Evolutionary conservation across 495 filamentous ascomycete genomes (phyloP).

Genomic region (Podospora pseudocomata): DNA sequence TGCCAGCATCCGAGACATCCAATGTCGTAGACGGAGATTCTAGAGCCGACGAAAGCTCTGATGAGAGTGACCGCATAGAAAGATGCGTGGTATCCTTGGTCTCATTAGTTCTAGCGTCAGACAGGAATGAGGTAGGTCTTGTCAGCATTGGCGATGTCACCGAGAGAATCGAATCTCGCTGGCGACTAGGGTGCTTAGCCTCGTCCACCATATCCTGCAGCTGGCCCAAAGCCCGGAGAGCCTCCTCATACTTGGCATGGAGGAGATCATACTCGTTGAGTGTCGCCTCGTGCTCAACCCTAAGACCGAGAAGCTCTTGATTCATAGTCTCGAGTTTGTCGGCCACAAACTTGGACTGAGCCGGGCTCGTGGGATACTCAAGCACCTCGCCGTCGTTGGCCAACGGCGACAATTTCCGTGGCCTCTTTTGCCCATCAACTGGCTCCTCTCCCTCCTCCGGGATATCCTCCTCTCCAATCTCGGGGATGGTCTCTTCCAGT

Average conservation of each 20-base stretch:
- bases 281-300: slow-evolving; percentile 83
- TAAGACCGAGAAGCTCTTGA: slow-evolving; percentile 87
- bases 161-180: slow-evolving; percentile 52
- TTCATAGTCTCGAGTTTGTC: slow-evolving; percentile 92
- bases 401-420: slow-evolving; percentile 26
- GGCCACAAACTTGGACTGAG: slow-evolving; percentile 78
- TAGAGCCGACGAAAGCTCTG: slow-evolving; percentile 92
- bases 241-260: slow-evolving; percentile 85
- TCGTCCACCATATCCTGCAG: slow-evolving; percentile 86
- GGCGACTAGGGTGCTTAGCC: slow-evolving; percentile 59
- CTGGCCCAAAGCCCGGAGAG: slow-evolving; percentile 72
- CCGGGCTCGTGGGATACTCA: slow-evolving; percentile 59
- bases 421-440: slow-evolving; percentile 28
- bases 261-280: slow-evolving; percentile 77
- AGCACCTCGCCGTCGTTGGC: slow-evolving; percentile 14
- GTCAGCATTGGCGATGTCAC: slow-evolving; percentile 56
- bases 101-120: slow-evolving; percentile 69
- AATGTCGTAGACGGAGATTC: slow-evolving; percentile 68
- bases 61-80: slow-evolving; percentile 90
- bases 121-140: slow-evolving; percentile 90
- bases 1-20: slow-evolving; percentile 54
- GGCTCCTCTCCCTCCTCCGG: slow-evolving; percentile 33
- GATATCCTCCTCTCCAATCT: slow-evolving; percentile 37
- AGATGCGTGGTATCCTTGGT: slow-evolving; percentile 72
- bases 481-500: slow-evolving; percentile 51